These are phyloP conservation scores for Ustilago esculenta DNA, from an alignment of 1,284 basidiomycete genomes.

Conservation along the genomic window DNA sequence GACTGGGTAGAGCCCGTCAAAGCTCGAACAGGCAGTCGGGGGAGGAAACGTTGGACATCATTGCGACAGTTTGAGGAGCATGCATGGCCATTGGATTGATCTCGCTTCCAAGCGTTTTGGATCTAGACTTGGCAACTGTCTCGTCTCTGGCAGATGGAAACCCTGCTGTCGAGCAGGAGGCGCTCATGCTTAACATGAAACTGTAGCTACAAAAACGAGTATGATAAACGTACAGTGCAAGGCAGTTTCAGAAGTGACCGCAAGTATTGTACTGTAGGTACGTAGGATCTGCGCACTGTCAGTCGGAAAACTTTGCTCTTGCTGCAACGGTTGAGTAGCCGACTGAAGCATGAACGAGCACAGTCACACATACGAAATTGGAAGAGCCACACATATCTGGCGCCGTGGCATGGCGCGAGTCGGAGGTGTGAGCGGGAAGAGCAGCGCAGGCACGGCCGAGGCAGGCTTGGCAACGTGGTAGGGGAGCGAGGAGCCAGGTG, in stretches of 20 bases:
- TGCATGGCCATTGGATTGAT: background rate
- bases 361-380: no score
- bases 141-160: no score
- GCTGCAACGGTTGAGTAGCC: background rate
- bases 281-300: no score
- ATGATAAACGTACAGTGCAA: background rate
- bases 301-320: no score
- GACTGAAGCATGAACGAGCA: background rate
- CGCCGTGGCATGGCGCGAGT: background rate
- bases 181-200: no score
- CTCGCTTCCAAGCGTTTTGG: conserved; percentile 6
- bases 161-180: no score
- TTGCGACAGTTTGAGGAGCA: conserved; percentile 2
- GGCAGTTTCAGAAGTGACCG: background rate
- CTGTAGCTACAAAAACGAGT: no score
- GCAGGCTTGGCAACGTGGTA: conserved; percentile 2
- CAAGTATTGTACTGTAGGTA: no score
- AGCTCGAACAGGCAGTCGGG: background rate
- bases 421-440: conserved; percentile 5
- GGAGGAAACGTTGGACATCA: background rate
- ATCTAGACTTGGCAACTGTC: conserved; percentile 10
- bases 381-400: no score
- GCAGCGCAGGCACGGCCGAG: conserved; percentile 5
- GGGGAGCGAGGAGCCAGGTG: background rate
- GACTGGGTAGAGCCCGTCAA: background rate